Conservation (phyloP, 805 yeast species). For the Lipomyces chichibuensis region DNA sequence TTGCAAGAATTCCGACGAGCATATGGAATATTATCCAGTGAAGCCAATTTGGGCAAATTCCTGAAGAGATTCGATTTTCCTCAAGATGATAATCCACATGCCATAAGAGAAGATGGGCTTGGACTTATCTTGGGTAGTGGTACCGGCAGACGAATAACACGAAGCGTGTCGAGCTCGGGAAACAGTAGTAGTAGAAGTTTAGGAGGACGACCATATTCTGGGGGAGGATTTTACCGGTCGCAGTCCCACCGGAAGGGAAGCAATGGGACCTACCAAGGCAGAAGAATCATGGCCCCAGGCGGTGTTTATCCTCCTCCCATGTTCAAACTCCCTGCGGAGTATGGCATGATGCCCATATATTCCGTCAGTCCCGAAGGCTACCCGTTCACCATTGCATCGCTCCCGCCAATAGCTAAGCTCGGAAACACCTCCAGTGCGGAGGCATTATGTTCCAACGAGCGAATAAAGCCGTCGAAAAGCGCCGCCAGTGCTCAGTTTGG, state of each 20-base stretch:
- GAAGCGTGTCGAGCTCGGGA: slow-evolving; percentile 12
- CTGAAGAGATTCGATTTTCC: slow-evolving; percentile 29
- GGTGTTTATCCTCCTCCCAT: slow-evolving; percentile 26
- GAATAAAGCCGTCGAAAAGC: background rate
- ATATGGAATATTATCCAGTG: slow-evolving; percentile 24
- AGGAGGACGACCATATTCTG: slow-evolving; percentile 7
- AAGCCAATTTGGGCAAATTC: slow-evolving; percentile 16
- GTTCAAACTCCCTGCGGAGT: slow-evolving; percentile 17
- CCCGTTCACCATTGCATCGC: background rate
- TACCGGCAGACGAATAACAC: background rate
- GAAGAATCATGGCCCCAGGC: slow-evolving; percentile 5
- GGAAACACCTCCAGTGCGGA: background rate
- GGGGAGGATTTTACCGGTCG: slow-evolving; percentile 16
- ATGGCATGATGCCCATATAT: slow-evolving; percentile 12
- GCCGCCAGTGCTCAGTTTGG: slow-evolving; percentile 1
- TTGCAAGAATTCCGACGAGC: slow-evolving; percentile 38
- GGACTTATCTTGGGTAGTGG: slow-evolving; percentile 2
- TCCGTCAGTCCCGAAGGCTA: slow-evolving; percentile 8
- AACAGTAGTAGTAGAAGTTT: background rate
- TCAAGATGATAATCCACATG: slow-evolving; percentile 13
- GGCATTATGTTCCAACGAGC: background rate
- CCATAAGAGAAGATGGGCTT: slow-evolving; percentile 6
- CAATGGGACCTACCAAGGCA: background rate
- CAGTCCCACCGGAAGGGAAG: slow-evolving; percentile 15
- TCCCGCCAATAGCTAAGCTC: background rate